Base-by-base conservation (phyloP, 139 green algal species). In the Asterochloris erici region DNA sequence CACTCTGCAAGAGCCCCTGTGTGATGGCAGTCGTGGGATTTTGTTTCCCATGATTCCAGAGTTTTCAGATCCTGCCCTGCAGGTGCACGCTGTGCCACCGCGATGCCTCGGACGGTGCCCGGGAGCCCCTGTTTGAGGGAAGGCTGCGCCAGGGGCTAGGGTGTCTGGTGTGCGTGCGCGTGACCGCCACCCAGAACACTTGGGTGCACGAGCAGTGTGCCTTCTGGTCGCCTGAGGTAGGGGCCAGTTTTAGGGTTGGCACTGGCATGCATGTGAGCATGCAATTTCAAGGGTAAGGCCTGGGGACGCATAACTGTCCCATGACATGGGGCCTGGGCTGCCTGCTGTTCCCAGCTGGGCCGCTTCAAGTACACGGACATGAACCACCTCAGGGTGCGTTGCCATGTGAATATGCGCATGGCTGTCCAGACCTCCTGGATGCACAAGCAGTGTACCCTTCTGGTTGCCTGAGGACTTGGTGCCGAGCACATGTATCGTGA, bases 201-300 rank as follows among this genome's bases (percentile, higher is more conserved):
- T 94, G 90, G 91, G 81, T 93, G 21, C 91, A 95, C 83, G 79
- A 86, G 61, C 90, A 95, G 80, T 95, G 91, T 79, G 89, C 88
- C 14, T 79, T 86, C 69, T 95, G 92, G 92, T 94, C 87, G 10
- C 86, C 90, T 12, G 91, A 94, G 66, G 91, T 95, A 0, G 47
- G 68, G 6, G 23, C 19, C 11, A 27, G n/a, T n/a, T n/a, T n/a
- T n/a, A n/a, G 28, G 11, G 23, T 66, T 4, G 47, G 10, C 21
- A 12, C 11, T 60, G 14, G 19, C 19, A 21, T 71, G 15, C 29
- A 24, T 60, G 11, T 54, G 16, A 26, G 21, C 74, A 68, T 14
- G 4, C 12, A 12, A 19, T 27, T 26, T 14, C 19, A 24, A n/a
- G 54, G 17, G 54, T 14, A 11, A 16, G 71, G 1, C 6, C 19